phyloP scores from a whole-genome alignment of 805 yeast genomes.

The Nakazawaea ambrosiae region DNA sequence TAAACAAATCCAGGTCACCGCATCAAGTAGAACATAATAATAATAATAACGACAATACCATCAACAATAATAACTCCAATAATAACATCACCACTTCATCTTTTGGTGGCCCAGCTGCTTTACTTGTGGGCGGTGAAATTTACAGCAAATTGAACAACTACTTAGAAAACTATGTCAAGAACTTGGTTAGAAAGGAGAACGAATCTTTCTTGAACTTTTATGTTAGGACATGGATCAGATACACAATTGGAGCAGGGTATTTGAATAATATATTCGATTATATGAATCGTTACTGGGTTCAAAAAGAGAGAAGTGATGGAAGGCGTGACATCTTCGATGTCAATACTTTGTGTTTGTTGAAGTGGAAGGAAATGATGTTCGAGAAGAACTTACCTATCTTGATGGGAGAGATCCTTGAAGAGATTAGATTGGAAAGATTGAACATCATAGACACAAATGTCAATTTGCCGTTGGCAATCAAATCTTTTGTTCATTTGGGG shows the following conservation, averaged over 20 bases:
- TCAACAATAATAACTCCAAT: constrained; percentile 11
- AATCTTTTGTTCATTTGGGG: constrained; percentile 83
- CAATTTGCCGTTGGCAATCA: constrained; percentile 65
- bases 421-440: constrained; percentile 72
- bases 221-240: constrained; percentile 84
- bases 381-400: constrained; percentile 52
- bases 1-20: constrained; percentile 59
- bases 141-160: constrained; percentile 67
- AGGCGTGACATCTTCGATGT: constrained; percentile 86
- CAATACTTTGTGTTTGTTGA: constrained; percentile 75
- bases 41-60: constrained; percentile 15
- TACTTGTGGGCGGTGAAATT: constrained; percentile 84
- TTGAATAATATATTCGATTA: constrained; percentile 91
- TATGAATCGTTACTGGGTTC: constrained; percentile 96
- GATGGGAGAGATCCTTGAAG: constrained; percentile 64
- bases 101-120: constrained; percentile 18
- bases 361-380: constrained; percentile 86
- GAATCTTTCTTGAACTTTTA: constrained; percentile 78
- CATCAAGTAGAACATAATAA: constrained; percentile 20
- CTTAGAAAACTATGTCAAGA: constrained; percentile 50
- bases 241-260: constrained; percentile 84
- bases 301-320: constrained; percentile 92
- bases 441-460: constrained; percentile 66
- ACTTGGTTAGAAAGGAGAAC: constrained; percentile 40
- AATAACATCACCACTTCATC: constrained; percentile 11